A percentile compares a stretch with the other conserved stretches of the same genome.
Conservation (phyloP, 805 yeast genomes). For the Millerozyma miso region DNA sequence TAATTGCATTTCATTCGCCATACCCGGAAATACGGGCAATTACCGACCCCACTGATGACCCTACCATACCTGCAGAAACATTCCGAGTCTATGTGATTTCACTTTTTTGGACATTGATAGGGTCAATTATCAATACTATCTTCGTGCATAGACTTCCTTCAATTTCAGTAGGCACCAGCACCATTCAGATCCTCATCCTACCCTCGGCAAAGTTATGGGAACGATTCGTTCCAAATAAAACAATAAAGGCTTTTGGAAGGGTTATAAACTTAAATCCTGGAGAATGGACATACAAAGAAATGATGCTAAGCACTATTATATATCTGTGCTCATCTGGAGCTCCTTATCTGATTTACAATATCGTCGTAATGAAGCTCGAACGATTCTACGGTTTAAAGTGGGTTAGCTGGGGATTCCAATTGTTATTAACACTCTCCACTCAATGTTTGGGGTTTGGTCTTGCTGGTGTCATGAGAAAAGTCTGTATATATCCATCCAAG, state of each 20-base stretch:
- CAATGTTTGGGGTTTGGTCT: conserved; percentile 65
- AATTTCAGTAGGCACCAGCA: conserved; percentile 30
- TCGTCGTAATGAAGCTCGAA: conserved; percentile 41
- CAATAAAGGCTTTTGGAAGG: conserved; percentile 19
- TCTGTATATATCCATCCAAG: conserved; percentile 42
- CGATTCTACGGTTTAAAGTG: conserved; percentile 39
- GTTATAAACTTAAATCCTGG: conserved; percentile 35
- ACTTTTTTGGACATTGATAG: conserved; percentile 38
- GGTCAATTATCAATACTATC: conserved; percentile 37
- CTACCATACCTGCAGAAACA: conserved; percentile 28
- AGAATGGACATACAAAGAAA: conserved; percentile 41
- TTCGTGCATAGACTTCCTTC: conserved; percentile 40
- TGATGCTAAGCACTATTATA: conserved; percentile 42
- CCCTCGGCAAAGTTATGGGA: conserved; percentile 42
- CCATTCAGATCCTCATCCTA: conserved; percentile 35
- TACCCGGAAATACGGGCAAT: conserved; percentile 39
- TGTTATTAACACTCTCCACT: conserved; percentile 49
- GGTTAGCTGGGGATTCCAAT: conserved; percentile 50
- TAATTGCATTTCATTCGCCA: conserved; percentile 37
- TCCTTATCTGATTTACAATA: conserved; percentile 40
- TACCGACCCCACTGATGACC: conserved; percentile 37
- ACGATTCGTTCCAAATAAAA: conserved; percentile 22
- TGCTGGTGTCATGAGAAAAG: conserved; percentile 60
- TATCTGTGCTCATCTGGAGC: conserved; percentile 41
- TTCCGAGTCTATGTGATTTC: conserved; percentile 38